These are phyloP conservation scores for Stenocarpella maydis DNA, from an alignment of 2,329 filamentous ascomycete species.

Conservation along the genomic window DNA sequence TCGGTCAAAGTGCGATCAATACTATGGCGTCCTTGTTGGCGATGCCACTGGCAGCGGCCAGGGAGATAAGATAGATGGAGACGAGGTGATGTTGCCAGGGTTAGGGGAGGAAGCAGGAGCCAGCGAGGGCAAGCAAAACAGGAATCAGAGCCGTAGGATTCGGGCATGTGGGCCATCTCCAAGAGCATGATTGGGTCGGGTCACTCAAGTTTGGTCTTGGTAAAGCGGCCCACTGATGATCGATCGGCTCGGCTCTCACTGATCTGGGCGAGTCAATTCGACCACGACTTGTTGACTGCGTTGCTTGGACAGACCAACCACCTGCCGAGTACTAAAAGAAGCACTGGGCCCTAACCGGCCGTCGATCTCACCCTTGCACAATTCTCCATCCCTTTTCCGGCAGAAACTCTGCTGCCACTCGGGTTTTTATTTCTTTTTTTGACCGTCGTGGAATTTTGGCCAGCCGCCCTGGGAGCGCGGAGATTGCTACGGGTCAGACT, in stretches of 20 bases:
- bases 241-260: too few species aligned
- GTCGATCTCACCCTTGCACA: neutral
- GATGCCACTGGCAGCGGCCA: neutral
- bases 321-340: neutral
- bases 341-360: neutral
- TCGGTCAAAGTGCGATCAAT: neutral
- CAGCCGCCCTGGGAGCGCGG: neutral
- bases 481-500: conserved; percentile 17
- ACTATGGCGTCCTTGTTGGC: neutral
- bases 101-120: neutral
- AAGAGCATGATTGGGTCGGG: neutral
- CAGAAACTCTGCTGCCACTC: conserved; percentile 1
- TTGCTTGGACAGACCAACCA: neutral
- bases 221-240: too few species aligned
- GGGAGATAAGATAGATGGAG: neutral
- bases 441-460: neutral
- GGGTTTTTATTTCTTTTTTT: too few species aligned
- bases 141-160: neutral
- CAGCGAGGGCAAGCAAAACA: neutral
- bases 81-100: conserved; percentile 4
- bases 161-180: conserved; percentile 9
- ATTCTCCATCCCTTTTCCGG: neutral
- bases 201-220: too few species aligned
- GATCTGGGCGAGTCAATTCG: too few species aligned
- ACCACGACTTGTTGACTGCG: too few species aligned